Base-by-base conservation (phyloP, 306 rosid species). In the Sicyos edulis region DNA sequence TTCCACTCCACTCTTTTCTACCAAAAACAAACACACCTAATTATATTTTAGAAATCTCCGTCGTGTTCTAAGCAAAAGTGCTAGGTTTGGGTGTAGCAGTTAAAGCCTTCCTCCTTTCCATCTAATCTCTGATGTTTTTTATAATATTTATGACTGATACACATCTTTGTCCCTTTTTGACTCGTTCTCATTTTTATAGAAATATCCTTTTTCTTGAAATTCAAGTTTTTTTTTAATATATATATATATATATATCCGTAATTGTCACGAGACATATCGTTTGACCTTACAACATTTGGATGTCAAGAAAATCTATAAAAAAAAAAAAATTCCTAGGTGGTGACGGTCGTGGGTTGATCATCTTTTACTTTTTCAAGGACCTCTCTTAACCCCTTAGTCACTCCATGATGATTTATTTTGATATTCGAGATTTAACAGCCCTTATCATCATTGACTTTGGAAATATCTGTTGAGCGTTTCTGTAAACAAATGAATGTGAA, bases 51-150 rank as follows among this genome's bases (percentile, higher is more conserved):
- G 71, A 8, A 34, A 62, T 62, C 68, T 62, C 50, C 34, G 68
- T 34, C 68, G 8, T 61, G 68, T 61, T 61, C 68, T 32, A 4
- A n/a, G 22, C 22, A 62, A 62, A 62, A 34, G 49, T 62, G 47
- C 71, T 65, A 2, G 54, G 34, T 42, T 42, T 44, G 24, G 26
- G 3, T 32, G 71, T 20, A 44, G 54, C 71, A 65, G 52, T 65
- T 65, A 64, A 65, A 40, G 40, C 10, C 49, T 65, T 19, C 16
- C 52, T 65, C 54, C 19, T 17, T 64, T 65, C 71, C 53, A 42
- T 17, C 34, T 2, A 17, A 44, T 65, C n/a, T 65, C 71, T 44
- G 17, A 65, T 65, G 1, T 42, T 60, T 60, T 60, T 60, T 20
- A 57, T 57, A 32, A 32, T 32, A 3, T 32, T 32, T 32, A 32